These are phyloP conservation scores for Dioscorea cayenensis DNA, from an alignment of 116 monocot species.

Conservation along the genomic window DNA sequence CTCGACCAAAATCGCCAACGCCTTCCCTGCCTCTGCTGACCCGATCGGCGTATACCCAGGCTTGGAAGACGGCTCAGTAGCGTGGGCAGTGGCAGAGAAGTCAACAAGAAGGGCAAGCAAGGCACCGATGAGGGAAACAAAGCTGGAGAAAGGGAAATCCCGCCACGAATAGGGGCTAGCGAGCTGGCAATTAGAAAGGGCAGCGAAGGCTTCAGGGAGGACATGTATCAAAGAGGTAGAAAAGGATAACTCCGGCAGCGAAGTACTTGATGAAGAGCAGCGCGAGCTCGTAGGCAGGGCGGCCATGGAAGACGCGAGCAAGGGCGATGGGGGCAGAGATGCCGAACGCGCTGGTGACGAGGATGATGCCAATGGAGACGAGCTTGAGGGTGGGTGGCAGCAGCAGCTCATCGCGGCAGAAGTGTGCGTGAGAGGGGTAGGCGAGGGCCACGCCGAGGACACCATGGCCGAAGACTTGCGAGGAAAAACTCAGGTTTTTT, in stretches of 20 bases:
- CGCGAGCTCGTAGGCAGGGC: slow-evolving; percentile 33
- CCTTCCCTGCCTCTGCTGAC: slow-evolving; percentile 12
- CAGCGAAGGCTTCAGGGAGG: slow-evolving; percentile 85
- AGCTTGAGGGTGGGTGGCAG: slow-evolving; percentile 68
- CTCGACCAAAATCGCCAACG: slow-evolving; percentile 7
- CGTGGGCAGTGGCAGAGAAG: slow-evolving; percentile 64
- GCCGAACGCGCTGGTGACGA: slow-evolving; percentile 35
- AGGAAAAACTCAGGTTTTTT: neutral
- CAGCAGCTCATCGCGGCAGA: slow-evolving; percentile 59
- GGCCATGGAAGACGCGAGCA: slow-evolving; percentile 50
- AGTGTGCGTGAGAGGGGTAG: slow-evolving; percentile 13
- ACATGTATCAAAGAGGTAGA: slow-evolving; percentile 94
- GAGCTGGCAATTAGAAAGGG: slow-evolving; percentile 74
- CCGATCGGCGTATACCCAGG: slow-evolving; percentile 26
- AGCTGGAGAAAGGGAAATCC: slow-evolving; percentile 89
- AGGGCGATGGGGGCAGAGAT: slow-evolving; percentile 71
- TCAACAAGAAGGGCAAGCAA: slow-evolving; percentile 91
- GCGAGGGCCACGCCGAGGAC: slow-evolving; percentile 10
- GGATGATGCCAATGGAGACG: slow-evolving; percentile 59
- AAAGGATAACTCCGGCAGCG: slow-evolving; percentile 90
- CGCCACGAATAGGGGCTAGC: slow-evolving; percentile 63
- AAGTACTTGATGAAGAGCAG: slow-evolving; percentile 92
- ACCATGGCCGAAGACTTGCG: slow-evolving; percentile 12
- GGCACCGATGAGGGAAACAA: slow-evolving; percentile 63
- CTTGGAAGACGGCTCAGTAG: slow-evolving; percentile 1